phyloP scores from a whole-genome alignment of 352 stramenopile species.

The Pilasporangium apinafurcum region DNA sequence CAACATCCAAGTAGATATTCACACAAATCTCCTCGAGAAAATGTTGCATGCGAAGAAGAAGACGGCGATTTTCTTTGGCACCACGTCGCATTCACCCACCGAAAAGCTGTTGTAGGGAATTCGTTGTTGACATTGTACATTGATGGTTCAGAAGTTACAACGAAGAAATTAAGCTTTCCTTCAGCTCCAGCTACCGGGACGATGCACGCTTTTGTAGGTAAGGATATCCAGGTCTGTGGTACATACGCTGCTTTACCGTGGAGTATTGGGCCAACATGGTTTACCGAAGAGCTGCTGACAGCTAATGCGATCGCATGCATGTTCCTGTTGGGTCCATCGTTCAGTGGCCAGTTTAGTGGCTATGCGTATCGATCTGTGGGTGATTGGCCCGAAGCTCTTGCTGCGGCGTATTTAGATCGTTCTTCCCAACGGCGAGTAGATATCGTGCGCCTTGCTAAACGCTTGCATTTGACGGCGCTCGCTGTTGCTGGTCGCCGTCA shows the following conservation, averaged over 20 bases:
- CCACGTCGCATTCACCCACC: slow-evolving; percentile 66
- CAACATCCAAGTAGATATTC: slow-evolving; percentile 1
- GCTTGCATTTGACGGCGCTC: slow-evolving; percentile 41
- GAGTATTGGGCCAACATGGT: slow-evolving; percentile 57
- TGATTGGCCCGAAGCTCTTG: slow-evolving; percentile 64
- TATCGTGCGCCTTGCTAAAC: slow-evolving; percentile 30
- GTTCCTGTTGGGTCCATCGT: slow-evolving; percentile 61
- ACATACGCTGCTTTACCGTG: slow-evolving; percentile 57
- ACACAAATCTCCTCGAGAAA: neutral
- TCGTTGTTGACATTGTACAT: slow-evolving; percentile 71
- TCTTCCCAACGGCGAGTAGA: slow-evolving; percentile 54
- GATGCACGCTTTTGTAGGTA: slow-evolving; percentile 66
- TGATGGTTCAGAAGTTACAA: slow-evolving; percentile 60
- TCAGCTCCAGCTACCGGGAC: slow-evolving; percentile 29
- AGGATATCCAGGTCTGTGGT: slow-evolving; percentile 66
- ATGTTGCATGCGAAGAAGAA: slow-evolving; percentile 3
- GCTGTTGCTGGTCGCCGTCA: slow-evolving; percentile 30
- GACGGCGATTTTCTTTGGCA: slow-evolving; percentile 56
- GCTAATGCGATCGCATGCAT: slow-evolving; percentile 41
- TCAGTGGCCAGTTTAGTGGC: slow-evolving; percentile 53
- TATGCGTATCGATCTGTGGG: slow-evolving; percentile 56
- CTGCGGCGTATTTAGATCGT: slow-evolving; percentile 47
- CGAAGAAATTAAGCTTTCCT: slow-evolving; percentile 71
- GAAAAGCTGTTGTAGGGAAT: slow-evolving; percentile 61
- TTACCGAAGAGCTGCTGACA: slow-evolving; percentile 51